Conservation (phyloP, 768 basidiomycete genomes). For the Mycena polygramma region DNA sequence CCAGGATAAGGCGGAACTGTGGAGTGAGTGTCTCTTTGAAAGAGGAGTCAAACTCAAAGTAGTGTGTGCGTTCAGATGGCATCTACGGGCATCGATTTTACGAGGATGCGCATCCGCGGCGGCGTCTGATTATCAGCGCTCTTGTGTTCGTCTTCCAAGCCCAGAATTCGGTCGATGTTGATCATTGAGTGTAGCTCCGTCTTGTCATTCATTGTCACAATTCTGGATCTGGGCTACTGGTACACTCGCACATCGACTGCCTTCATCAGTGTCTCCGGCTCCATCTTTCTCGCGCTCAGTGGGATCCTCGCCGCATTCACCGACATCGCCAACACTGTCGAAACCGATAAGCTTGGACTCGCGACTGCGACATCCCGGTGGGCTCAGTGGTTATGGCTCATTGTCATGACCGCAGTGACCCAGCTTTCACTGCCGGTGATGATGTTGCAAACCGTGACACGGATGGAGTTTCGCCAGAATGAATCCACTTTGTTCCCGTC, state of each 20-base stretch:
- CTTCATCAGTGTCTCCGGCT: conserved; percentile 48
- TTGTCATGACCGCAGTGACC: conserved; percentile 5
- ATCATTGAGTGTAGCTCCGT: conserved; percentile 32
- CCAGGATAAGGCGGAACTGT: conserved; percentile 36
- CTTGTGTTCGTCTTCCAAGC: conserved; percentile 32
- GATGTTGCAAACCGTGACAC: conserved; percentile 27
- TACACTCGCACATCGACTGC: conserved; percentile 50
- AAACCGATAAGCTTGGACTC: conserved; percentile 8
- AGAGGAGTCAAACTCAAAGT: too few species aligned
- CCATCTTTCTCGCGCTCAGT: conserved; percentile 38
- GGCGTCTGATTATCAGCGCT: conserved; percentile 31
- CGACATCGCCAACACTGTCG: conserved; percentile 5
- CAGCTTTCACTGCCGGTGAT: conserved; percentile 6
- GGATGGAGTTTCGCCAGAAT: conserved; percentile 10
- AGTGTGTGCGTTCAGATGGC: conserved; percentile 40
- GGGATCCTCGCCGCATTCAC: conserved; percentile 26
- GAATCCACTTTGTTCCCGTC: background rate
- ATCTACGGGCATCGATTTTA: conserved; percentile 45
- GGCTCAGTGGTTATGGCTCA: conserved; percentile 27
- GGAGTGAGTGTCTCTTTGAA: conserved; percentile 37
- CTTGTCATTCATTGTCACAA: conserved; percentile 23
- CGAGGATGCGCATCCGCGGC: conserved; percentile 47
- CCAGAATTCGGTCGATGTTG: background rate
- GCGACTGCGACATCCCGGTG: too few species aligned
- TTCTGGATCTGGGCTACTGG: conserved; percentile 50